Base-by-base conservation (phyloP, 1,139 yeast genomes). In the Sugiyamaella castrensis region DNA sequence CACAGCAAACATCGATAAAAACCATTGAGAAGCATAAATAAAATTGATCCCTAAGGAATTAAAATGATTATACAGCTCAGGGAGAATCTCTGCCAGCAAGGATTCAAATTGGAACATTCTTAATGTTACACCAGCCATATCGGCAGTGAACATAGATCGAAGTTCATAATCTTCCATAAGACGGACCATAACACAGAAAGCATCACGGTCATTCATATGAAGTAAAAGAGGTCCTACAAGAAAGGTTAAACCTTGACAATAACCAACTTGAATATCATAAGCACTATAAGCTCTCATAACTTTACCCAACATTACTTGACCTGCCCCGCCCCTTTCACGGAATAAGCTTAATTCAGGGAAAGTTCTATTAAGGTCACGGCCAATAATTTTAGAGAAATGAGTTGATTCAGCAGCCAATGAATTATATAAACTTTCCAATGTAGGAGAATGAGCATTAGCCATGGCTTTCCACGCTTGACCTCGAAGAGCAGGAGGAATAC, bases 221-320 rank as follows among this genome's bases (percentile, higher is more conserved):
- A 80, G 74, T 53, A 79, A 71, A 46, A 82, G 67, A 8, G 83
- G 82, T 3, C 86, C 87, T 10, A 81, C 86, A 37, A 83, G 67
- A 60, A 83, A 83, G 28, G 84, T 75, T 29, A 83, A 68, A 5
- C 88, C 88, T 63, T 82, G 88, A 62, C 88, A 82, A 62, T 82
- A 82, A 8, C 88, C 88, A 54, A 82, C 78, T 57, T 82, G 85
- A 46, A 76, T 76, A 63, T 82, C 87, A 60, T 81, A 82, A 56
- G 82, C 79, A 44, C 84, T 81, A 59, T 79, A 82, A 0, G 85
- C 87, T 51, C 83, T 79, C 55, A 82, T 71, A 27, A 82, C 78
- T 30, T 77, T 75, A 36, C 82, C 82, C 47, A 82, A 74, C 58
- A 72, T 72, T 26, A 54, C 50, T 51, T 72, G 74, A 33, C 75